Evolutionary conservation across 352 stramenopile species (phyloP).

Genomic region (Aphanomyces euteiches): DNA sequence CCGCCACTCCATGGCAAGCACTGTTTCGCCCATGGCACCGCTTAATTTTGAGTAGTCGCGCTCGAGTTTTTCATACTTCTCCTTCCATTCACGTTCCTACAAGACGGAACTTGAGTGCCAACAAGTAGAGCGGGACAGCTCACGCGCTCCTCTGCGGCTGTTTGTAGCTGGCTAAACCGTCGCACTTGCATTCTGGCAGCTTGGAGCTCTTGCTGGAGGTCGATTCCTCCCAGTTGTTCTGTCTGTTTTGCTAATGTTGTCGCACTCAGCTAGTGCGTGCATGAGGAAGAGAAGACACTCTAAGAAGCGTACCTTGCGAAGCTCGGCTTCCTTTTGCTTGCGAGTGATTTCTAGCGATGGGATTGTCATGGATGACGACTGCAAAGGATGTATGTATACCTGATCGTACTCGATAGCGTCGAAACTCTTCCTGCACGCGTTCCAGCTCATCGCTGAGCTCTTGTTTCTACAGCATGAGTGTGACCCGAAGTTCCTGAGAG

Average conservation of each 20-base stretch:
- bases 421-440: slow-evolving; percentile 83
- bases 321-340: slow-evolving; percentile 87
- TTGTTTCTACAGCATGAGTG: slow-evolving; percentile 52
- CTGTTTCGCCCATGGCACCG: slow-evolving; percentile 79
- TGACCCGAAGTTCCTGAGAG: neutral
- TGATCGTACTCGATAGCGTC: slow-evolving; percentile 77
- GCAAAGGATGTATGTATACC: slow-evolving; percentile 32
- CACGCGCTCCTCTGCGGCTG: slow-evolving; percentile 73
- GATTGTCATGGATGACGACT: neutral
- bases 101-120: neutral
- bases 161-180: slow-evolving; percentile 66
- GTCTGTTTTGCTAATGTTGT: slow-evolving; percentile 70
- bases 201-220: slow-evolving; percentile 67
- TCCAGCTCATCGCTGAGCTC: slow-evolving; percentile 77
- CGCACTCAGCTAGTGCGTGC: slow-evolving; percentile 64
- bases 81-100: slow-evolving; percentile 72
- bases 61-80: slow-evolving; percentile 81
- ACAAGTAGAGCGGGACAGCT: slow-evolving; percentile 5
- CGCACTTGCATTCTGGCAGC: slow-evolving; percentile 68
- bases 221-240: slow-evolving; percentile 72
- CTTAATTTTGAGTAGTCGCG: slow-evolving; percentile 85
- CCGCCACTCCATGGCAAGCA: slow-evolving; percentile 80
- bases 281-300: neutral
- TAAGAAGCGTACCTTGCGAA: slow-evolving; percentile 54
- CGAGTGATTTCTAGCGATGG: slow-evolving; percentile 65